Evolutionary conservation across 2,329 filamentous ascomycete species (phyloP).

Genomic region (Colletotrichum shisoi): DNA sequence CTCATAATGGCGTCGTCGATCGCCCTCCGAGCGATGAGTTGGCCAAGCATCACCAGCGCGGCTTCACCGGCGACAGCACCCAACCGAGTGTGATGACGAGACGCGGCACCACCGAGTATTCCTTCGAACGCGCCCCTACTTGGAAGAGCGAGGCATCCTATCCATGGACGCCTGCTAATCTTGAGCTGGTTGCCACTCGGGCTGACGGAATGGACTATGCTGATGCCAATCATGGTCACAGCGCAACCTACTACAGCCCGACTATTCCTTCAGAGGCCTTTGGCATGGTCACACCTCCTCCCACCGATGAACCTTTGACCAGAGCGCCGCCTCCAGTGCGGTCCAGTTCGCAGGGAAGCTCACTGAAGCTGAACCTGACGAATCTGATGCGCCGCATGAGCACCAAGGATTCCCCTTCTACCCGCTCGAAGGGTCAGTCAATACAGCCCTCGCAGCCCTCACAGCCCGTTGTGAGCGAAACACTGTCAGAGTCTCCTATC

Average conservation of each 20-base stretch:
- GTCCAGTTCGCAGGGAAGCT: constrained; percentile 48
- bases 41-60: constrained; percentile 26
- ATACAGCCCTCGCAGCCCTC: constrained; percentile 28
- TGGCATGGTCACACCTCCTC: constrained; percentile 49
- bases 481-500: constrained; percentile 46
- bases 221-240: constrained; percentile 42
- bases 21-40: constrained; percentile 12
- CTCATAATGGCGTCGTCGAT: constrained; percentile 31
- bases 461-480: constrained; percentile 27
- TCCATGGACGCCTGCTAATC: constrained; percentile 32
- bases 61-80: constrained; percentile 23
- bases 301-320: constrained; percentile 35
- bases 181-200: constrained; percentile 38
- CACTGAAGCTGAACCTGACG: constrained; percentile 49
- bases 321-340: constrained; percentile 39
- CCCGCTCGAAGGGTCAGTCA: constrained; percentile 19
- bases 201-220: constrained; percentile 39
- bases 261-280: constrained; percentile 54
- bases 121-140: constrained; percentile 29
- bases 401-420: constrained; percentile 38
- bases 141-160: constrained; percentile 38
- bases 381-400: constrained; percentile 48
- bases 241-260: constrained; percentile 54
- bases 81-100: constrained; percentile 30
- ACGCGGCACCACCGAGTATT: constrained; percentile 32